phyloP scores from a whole-genome alignment of 495 filamentous ascomycete species.

The Aspergillus sclerotiicarbonarius region DNA sequence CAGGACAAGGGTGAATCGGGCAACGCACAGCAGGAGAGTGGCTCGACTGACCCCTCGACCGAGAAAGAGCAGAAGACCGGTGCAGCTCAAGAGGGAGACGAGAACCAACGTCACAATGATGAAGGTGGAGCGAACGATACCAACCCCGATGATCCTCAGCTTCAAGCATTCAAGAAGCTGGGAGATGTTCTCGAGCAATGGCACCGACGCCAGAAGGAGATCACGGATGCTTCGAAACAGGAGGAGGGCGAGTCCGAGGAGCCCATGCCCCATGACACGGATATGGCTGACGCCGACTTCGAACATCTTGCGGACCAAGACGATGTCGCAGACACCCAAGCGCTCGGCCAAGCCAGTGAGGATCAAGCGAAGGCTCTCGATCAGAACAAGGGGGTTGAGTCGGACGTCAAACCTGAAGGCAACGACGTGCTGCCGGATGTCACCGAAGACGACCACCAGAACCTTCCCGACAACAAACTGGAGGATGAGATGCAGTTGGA shows the following conservation, averaged over 20 bases:
- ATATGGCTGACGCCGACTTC: constrained; percentile 74
- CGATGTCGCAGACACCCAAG: constrained; percentile 78
- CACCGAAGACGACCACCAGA: constrained; percentile 54
- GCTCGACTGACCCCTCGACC: constrained; percentile 44
- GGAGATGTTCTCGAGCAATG: constrained; percentile 91
- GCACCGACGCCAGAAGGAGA: constrained; percentile 80
- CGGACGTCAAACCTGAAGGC: constrained; percentile 55
- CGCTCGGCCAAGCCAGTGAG: constrained; percentile 81
- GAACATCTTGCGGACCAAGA: constrained; percentile 87
- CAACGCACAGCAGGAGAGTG: constrained; percentile 55
- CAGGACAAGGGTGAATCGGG: constrained; percentile 67
- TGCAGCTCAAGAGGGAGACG: constrained; percentile 44
- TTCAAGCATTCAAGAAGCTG: constrained; percentile 79
- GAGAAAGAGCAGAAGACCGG: constrained; percentile 42
- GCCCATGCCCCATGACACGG: constrained; percentile 53
- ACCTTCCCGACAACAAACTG: constrained; percentile 46
- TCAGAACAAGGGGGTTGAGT: constrained; percentile 78
- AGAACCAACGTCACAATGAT: constrained; percentile 42
- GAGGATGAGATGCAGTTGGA: constrained; percentile 51
- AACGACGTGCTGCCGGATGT: constrained; percentile 60
- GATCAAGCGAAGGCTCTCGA: constrained; percentile 82
- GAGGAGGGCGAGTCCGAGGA: constrained; percentile 49
- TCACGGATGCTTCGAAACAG: constrained; percentile 65
- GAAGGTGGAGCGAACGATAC: constrained; percentile 41
- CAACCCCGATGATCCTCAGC: constrained; percentile 52